phyloP scores from a whole-genome alignment of 768 basidiomycete genomes.

The Boletus rubropictus region DNA sequence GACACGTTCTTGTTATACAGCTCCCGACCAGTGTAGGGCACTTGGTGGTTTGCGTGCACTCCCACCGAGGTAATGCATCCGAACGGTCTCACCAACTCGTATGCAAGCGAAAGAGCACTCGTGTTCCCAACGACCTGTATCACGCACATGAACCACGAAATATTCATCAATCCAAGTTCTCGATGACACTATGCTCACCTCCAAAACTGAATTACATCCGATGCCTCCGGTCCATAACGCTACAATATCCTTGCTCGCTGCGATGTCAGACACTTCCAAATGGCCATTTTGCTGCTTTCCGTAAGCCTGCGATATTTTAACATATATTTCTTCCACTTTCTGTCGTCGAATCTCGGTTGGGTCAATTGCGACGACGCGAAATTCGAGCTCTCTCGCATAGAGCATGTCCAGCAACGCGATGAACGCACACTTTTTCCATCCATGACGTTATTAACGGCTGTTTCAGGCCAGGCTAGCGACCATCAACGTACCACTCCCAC shows the following conservation, averaged over 20 bases:
- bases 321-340: conserved; percentile 56
- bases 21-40: conserved; percentile 52
- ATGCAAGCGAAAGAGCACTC: conserved; percentile 57
- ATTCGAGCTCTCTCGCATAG: conserved; percentile 39
- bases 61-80: conserved; percentile 74
- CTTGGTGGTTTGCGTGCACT: conserved; percentile 49
- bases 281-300: conserved; percentile 28
- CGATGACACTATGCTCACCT: conserved; percentile 37
- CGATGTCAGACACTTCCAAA: conserved; percentile 47
- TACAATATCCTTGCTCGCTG: conserved; percentile 46
- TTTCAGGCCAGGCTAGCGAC: not conserved
- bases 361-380: conserved; percentile 61
- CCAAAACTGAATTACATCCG: conserved; percentile 62
- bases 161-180: not conserved
- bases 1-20: conserved; percentile 76
- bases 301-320: conserved; percentile 42
- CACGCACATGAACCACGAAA: not conserved
- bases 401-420: conserved; percentile 62
- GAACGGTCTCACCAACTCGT: conserved; percentile 68
- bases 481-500: conserved; percentile 54
- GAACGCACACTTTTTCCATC: conserved; percentile 44
- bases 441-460: not conserved
- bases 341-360: conserved; percentile 49
- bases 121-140: conserved; percentile 64
- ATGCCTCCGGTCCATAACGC: conserved; percentile 48